Conservation (phyloP, 179 eudicot genomes). For the Camellia oleifera region DNA sequence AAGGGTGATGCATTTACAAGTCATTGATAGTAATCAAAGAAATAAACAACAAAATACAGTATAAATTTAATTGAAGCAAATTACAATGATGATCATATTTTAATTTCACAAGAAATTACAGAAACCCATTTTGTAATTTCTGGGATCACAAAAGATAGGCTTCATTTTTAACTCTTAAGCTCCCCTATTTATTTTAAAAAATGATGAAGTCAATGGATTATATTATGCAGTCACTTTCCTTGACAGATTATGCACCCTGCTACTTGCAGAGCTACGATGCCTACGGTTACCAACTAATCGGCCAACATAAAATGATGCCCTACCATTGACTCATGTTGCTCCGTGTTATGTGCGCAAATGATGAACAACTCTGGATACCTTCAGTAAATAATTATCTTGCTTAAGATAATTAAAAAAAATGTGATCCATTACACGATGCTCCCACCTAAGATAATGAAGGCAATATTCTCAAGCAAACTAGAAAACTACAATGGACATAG, state of each 20-base stretch:
- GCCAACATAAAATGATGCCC: neutral
- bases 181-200: neutral
- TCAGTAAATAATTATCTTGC: neutral
- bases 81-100: too few species aligned
- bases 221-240: too few species aligned
- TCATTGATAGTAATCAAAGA: neutral
- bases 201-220: too few species aligned
- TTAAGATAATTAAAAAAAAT: neutral
- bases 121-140: neutral
- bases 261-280: too few species aligned
- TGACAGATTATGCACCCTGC: too few species aligned
- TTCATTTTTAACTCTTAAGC: constrained; percentile 2
- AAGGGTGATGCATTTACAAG: neutral
- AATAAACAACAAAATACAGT: neutral
- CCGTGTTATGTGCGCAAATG: too few species aligned
- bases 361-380: neutral
- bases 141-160: neutral
- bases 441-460: neutral
- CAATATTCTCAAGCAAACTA: neutral
- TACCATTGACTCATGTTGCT: too few species aligned
- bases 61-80: neutral
- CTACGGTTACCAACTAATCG: neutral
- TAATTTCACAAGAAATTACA: neutral
- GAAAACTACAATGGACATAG: too few species aligned
- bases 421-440: too few species aligned